phyloP scores from a whole-genome alignment of 371 early-diverging fungal genomes.

The Actinomucor elegans region DNA sequence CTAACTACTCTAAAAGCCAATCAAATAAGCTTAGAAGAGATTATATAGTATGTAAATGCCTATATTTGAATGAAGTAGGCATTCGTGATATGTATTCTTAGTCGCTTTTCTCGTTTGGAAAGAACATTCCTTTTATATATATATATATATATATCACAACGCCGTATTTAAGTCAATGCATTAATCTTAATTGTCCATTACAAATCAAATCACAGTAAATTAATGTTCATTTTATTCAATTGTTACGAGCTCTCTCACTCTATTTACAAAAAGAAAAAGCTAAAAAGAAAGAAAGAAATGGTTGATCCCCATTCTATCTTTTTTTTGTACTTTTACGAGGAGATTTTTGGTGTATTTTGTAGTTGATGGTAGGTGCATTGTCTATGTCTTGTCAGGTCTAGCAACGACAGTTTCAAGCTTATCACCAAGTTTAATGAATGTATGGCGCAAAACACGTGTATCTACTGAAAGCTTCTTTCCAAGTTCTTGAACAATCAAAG shows the following conservation, averaged over 20 bases:
- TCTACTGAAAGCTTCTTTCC: slow-evolving; percentile 66
- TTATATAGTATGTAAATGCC: no score
- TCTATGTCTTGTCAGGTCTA: slow-evolving; percentile 60
- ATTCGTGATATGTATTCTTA: no score
- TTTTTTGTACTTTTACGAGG: not conserved
- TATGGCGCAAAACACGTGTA: slow-evolving; percentile 77
- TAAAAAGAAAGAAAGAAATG: not conserved
- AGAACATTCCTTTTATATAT: no score
- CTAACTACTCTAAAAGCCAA: no score
- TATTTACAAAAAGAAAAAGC: slow-evolving; percentile 1
- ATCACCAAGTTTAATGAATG: slow-evolving; percentile 73
- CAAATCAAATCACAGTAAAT: no score
- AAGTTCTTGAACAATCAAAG: slow-evolving; percentile 58
- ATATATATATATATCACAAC: no score
- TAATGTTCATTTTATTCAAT: not conserved
- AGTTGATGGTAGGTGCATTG: not conserved
- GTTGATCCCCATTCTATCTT: no score
- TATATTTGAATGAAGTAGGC: no score
- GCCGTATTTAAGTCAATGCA: no score
- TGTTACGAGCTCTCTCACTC: not conserved
- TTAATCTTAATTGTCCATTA: no score
- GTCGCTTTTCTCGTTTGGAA: no score
- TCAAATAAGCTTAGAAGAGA: no score
- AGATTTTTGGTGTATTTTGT: not conserved
- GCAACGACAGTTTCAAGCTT: slow-evolving; percentile 59